A percentile compares a stretch with the other conserved stretches of the same genome.
These are phyloP conservation scores for Capsaspora owczarzaki DNA, from an alignment of 78 protist genomes.

Conservation along the genomic window DNA sequence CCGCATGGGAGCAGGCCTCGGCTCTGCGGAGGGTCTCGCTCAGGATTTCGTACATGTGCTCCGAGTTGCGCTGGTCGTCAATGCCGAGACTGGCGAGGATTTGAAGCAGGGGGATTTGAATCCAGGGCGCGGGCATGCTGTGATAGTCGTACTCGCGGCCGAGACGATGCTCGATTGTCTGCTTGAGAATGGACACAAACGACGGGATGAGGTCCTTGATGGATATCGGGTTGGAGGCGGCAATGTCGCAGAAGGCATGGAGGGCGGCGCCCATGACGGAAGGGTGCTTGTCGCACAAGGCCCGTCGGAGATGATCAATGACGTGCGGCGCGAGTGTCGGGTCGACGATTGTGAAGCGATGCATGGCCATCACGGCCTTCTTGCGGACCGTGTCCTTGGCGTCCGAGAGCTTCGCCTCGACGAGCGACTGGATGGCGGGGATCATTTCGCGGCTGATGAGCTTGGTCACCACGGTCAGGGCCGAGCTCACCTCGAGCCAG, in stretches of 20 bases:
- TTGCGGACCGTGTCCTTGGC: slow-evolving; percentile 31
- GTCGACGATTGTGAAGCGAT: slow-evolving; percentile 4
- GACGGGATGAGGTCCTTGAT: slow-evolving; percentile 66
- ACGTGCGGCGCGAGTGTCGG: background rate
- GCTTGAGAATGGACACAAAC: slow-evolving; percentile 75
- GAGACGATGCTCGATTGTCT: slow-evolving; percentile 74
- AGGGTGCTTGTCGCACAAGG: slow-evolving; percentile 83
- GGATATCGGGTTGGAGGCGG: slow-evolving; percentile 12
- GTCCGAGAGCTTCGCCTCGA: background rate
- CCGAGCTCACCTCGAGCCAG: slow-evolving; percentile 42
- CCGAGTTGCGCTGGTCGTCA: slow-evolving; percentile 9
- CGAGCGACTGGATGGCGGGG: slow-evolving; percentile 27
- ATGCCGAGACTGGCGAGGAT: slow-evolving; percentile 67
- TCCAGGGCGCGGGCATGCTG: slow-evolving; percentile 92
- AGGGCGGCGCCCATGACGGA: slow-evolving; percentile 80
- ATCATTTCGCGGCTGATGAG: slow-evolving; percentile 50
- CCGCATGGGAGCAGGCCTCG: slow-evolving; percentile 65
- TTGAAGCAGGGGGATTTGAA: slow-evolving; percentile 80
- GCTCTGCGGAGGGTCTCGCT: slow-evolving; percentile 57
- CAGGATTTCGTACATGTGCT: slow-evolving; percentile 55
- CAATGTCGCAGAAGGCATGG: slow-evolving; percentile 35
- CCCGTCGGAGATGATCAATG: background rate
- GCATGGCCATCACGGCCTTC: slow-evolving; percentile 51
- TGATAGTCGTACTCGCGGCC: slow-evolving; percentile 76
- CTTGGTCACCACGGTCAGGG: slow-evolving; percentile 38